A percentile compares a stretch with the other conserved stretches of the same genome.
phyloP scores from a whole-genome alignment of 176 grass and related monocot genomes.

The Otatea glauca region DNA sequence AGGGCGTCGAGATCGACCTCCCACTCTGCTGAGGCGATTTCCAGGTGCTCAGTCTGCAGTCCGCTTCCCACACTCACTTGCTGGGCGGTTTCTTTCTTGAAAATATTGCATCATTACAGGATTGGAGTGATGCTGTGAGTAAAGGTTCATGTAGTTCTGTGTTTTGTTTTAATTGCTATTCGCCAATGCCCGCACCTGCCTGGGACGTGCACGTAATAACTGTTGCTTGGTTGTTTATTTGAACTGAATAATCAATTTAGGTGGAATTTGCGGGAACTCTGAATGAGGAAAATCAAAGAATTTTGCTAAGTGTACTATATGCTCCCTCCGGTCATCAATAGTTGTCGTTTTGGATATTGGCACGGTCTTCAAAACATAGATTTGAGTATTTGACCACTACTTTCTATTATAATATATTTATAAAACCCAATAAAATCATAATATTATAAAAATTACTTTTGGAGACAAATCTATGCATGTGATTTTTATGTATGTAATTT shows the following conservation, averaged over 20 bases:
- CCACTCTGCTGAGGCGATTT: slow-evolving; percentile 90
- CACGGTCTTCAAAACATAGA: too few species aligned
- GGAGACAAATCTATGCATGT: too few species aligned
- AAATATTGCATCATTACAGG: neutral
- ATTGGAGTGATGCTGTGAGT: neutral
- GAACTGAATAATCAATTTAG: neutral
- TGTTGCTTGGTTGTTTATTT: neutral
- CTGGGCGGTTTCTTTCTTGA: neutral
- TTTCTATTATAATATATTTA: too few species aligned
- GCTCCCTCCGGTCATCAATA: too few species aligned
- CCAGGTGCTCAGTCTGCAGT: slow-evolving; percentile 56
- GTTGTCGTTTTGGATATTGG: too few species aligned
- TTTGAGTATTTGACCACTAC: too few species aligned
- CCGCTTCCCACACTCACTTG: neutral
- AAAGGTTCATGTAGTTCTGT: neutral
- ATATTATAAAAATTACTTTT: too few species aligned
- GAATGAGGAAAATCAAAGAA: neutral
- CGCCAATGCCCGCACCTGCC: neutral
- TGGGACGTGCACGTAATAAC: neutral
- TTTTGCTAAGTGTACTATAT: neutral
- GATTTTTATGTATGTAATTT: too few species aligned
- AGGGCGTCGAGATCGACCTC: slow-evolving; percentile 85
- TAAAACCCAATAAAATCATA: too few species aligned
- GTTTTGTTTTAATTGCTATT: neutral
- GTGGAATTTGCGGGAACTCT: neutral